Evolutionary conservation across 2,329 filamentous ascomycete genomes (phyloP).

Genomic region (Trichoderma sp.): DNA sequence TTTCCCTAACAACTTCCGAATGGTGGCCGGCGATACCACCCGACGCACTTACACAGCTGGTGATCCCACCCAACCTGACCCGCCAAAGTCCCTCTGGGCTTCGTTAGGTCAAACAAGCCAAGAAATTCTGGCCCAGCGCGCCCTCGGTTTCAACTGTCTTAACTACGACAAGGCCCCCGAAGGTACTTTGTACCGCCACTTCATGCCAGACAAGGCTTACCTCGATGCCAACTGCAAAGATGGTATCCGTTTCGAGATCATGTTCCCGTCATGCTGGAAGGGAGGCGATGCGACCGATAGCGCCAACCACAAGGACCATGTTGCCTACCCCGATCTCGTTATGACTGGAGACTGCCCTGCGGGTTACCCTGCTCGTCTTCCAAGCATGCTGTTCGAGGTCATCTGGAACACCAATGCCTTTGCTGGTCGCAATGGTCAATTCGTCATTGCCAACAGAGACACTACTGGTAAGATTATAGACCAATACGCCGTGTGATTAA

Average conservation of each 20-base stretch:
- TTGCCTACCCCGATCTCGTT: slow-evolving; percentile 77
- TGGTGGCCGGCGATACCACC: slow-evolving; percentile 74
- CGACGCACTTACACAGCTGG: slow-evolving; percentile 71
- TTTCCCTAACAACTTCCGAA: slow-evolving; percentile 76
- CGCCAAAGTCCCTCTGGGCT: slow-evolving; percentile 70
- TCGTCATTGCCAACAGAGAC: slow-evolving; percentile 78
- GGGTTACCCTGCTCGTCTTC: slow-evolving; percentile 66
- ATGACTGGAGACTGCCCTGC: slow-evolving; percentile 75
- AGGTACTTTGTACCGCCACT: slow-evolving; percentile 77
- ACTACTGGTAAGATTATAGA: slow-evolving; percentile 57
- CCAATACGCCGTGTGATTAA: neutral
- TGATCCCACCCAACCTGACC: slow-evolving; percentile 64
- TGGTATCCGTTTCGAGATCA: slow-evolving; percentile 79
- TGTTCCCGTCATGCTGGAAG: slow-evolving; percentile 91
- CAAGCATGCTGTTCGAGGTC: slow-evolving; percentile 80
- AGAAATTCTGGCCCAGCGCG: slow-evolving; percentile 71
- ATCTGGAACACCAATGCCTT: slow-evolving; percentile 77
- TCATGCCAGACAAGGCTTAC: slow-evolving; percentile 75
- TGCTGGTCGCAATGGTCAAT: slow-evolving; percentile 63
- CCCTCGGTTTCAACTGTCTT: slow-evolving; percentile 92
- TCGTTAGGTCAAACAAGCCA: slow-evolving; percentile 65
- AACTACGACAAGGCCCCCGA: slow-evolving; percentile 72
- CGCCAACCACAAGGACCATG: slow-evolving; percentile 61
- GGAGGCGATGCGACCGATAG: slow-evolving; percentile 63
- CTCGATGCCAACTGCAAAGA: slow-evolving; percentile 80